phyloP scores from a whole-genome alignment of 202 grass and related monocot genomes.

The Zoysia matrella region DNA sequence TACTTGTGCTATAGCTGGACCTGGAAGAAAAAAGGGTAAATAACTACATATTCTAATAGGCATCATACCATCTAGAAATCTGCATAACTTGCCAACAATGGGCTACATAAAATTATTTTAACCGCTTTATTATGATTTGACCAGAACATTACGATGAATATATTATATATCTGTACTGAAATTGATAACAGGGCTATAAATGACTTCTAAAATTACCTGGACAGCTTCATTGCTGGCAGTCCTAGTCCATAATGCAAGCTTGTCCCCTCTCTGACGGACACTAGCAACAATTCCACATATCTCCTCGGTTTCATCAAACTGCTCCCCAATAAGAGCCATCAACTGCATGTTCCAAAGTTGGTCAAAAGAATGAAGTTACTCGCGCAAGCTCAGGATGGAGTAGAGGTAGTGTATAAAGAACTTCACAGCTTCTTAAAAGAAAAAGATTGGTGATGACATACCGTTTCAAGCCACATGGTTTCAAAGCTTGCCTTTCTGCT shows the following conservation, averaged over 20 bases:
- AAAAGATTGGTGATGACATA: slow-evolving; percentile 36
- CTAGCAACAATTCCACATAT: slow-evolving; percentile 98
- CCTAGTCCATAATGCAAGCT: slow-evolving; percentile 94
- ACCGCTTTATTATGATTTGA: neutral
- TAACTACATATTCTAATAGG: neutral
- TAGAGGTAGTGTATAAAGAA: slow-evolving; percentile 4
- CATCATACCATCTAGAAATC: neutral
- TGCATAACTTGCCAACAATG: neutral
- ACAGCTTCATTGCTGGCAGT: slow-evolving; percentile 98
- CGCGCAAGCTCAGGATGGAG: neutral
- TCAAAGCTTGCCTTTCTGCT: slow-evolving; percentile 80
- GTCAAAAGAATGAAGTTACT: neutral
- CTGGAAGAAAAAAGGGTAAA: neutral
- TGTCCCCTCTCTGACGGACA: slow-evolving; percentile 85
- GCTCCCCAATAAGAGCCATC: slow-evolving; percentile 97
- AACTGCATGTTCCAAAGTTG: slow-evolving; percentile 59
- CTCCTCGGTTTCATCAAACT: slow-evolving; percentile 93
- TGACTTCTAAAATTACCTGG: slow-evolving; percentile 62
- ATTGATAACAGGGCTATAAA: neutral
- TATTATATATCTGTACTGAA: neutral
- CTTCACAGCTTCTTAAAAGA: neutral
- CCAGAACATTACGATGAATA: neutral
- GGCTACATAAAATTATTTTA: neutral
- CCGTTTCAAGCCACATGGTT: slow-evolving; percentile 94
- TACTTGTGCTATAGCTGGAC: neutral